These are phyloP conservation scores for Termitomyces bulborhizus DNA, from an alignment of 768 basidiomycete species.

Conservation along the genomic window DNA sequence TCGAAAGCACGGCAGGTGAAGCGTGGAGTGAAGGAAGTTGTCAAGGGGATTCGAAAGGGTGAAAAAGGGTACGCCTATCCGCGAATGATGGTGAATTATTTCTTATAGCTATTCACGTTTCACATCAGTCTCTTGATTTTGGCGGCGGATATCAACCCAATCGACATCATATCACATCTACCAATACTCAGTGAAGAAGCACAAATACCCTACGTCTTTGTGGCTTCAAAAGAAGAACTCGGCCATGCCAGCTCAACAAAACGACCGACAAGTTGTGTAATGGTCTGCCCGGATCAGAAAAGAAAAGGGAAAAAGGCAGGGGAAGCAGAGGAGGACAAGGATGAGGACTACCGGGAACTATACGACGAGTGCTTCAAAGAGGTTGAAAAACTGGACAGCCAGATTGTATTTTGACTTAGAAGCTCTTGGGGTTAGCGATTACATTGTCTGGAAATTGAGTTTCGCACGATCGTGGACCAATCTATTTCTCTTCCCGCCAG, in stretches of 20 bases:
- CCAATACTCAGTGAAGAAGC: conserved; percentile 94
- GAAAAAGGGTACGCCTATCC: conserved; percentile 76
- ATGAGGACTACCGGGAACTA: conserved; percentile 81
- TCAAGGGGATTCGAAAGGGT: conserved; percentile 95
- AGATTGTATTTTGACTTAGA: conserved; percentile 51
- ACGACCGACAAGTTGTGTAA: conserved; percentile 96
- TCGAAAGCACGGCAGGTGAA: conserved; percentile 94
- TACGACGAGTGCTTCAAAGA: conserved; percentile 86
- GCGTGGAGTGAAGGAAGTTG: conserved; percentile 97
- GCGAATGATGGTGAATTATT: background rate
- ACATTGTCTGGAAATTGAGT: conserved; percentile 4
- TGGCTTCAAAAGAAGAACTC: conserved; percentile 90
- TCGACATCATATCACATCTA: conserved; percentile 97
- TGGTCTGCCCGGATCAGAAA: conserved; percentile 83
- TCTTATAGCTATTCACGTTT: background rate
- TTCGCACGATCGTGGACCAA: conserved; percentile 18
- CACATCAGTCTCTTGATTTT: conserved; percentile 71
- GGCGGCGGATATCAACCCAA: conserved; percentile 95
- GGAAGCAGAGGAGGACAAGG: conserved; percentile 53
- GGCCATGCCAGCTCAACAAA: conserved; percentile 96
- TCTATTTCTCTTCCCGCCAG: conserved; percentile 13
- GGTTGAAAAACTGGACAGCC: conserved; percentile 73
- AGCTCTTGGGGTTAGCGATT: background rate
- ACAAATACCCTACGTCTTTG: conserved; percentile 84
- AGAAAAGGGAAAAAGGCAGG: conserved; percentile 65